These are phyloP conservation scores for Dittrichia graveolens DNA, from an alignment of 129 eudicot species.

Conservation along the genomic window DNA sequence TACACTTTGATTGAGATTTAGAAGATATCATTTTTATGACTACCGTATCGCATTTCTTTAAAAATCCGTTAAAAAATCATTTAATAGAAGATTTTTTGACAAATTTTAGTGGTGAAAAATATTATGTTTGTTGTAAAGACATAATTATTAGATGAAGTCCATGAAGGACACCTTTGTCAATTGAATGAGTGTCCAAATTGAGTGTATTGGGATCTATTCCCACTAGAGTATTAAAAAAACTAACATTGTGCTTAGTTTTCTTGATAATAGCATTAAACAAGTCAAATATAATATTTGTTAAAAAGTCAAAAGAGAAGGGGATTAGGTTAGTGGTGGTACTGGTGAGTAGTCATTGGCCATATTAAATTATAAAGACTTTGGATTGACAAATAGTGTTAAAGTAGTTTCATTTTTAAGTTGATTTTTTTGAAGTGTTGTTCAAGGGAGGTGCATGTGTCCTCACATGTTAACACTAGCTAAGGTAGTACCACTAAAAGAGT, in stretches of 20 bases:
- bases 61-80: no score
- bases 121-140: no score
- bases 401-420: conserved; percentile 12
- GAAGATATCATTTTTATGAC: no score
- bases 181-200: conserved; percentile 34
- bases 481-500: not conserved
- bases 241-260: conserved; percentile 18
- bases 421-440: conserved; percentile 13
- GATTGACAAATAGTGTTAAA: conserved; percentile 12
- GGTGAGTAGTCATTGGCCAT: conserved; percentile 32
- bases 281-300: conserved; percentile 15
- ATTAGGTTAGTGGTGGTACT: conserved; percentile 31
- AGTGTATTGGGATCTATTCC: conserved; percentile 44
- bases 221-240: conserved; percentile 30
- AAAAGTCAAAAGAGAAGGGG: conserved; percentile 37
- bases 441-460: conserved; percentile 39
- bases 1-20: no score
- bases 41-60: no score
- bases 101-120: no score
- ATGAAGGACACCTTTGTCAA: conserved; percentile 15
- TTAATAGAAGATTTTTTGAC: no score
- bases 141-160: not conserved
- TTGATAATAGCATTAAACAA: conserved; percentile 38
- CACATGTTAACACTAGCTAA: conserved; percentile 35
- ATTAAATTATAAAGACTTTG: conserved; percentile 19